Evolutionary conservation across 75 land plant species (phyloP), one percentile per base, ranked within the genome.

Genomic region (Pseudotsuga menziesii): DNA sequence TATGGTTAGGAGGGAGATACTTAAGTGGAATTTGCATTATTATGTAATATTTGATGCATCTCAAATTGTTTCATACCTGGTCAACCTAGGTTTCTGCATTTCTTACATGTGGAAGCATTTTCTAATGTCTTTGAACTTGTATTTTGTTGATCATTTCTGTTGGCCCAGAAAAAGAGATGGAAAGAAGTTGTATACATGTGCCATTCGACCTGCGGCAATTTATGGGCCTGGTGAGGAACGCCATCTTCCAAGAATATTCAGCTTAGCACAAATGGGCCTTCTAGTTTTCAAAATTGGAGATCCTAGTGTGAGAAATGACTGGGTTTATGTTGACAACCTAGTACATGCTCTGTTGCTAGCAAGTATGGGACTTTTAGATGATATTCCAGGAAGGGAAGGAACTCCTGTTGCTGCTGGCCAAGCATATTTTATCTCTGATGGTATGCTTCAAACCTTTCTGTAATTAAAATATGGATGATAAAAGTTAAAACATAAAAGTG

Each of bases 311-410:
- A 89, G 88, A 58, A 82, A 85, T 56, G 98, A 96, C 78, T 96
- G 93, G 94, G 83, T 96, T 72, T 96, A 90, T 87, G 85, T 90
- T 27, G 98, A 96, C 67, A 96, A 96, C 76, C 89, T 96, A 69
- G 92, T 96, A 4, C 87, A 91, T 80, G 94, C 96, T 5, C 86
- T 89, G 2, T 72, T 96, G 80, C 82, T 91, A 78, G 98, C 94
- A 61, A 96, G 98, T 87, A 93, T 96, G 98, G 98, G 94, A 36
- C 91, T 96, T 23, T 72, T 93, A 73, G 94, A 93, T 82, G 92
- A 91, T 60, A 83, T 91, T 69, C 91, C 98, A 55, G 92, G 91
- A 29, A 86, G 83, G 77, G 77, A 81, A 61, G 90, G 88, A 11
- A 69, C 64, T 44, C 92, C 96, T 73, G 64, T 87, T 22, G 96